Evolutionary conservation across 805 yeast species (phyloP).

Genomic region (Candida silvicultrix): DNA sequence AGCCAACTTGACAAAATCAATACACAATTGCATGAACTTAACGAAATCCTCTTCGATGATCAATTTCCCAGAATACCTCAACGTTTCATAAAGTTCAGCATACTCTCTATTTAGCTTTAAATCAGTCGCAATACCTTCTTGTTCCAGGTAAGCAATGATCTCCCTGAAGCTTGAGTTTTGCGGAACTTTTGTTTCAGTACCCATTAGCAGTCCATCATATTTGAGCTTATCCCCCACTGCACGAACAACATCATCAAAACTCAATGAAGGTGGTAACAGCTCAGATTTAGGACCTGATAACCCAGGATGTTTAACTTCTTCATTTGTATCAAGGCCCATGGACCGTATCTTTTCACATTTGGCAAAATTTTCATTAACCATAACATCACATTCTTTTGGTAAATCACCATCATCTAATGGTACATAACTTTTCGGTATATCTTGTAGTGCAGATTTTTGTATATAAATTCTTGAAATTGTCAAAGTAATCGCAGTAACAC

Average conservation of each 20-base stretch:
- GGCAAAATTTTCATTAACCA: slow-evolving; percentile 33
- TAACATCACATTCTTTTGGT: slow-evolving; percentile 37
- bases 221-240: slow-evolving; percentile 54
- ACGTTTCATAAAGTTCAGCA: slow-evolving; percentile 54
- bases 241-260: slow-evolving; percentile 50
- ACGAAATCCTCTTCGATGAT: slow-evolving; percentile 55
- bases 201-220: slow-evolving; percentile 36
- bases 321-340: slow-evolving; percentile 34
- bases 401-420: slow-evolving; percentile 60
- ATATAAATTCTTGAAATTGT: slow-evolving; percentile 55
- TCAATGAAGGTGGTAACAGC: slow-evolving; percentile 30
- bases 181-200: slow-evolving; percentile 29
- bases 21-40: slow-evolving; percentile 44
- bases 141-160: slow-evolving; percentile 29
- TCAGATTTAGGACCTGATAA: slow-evolving; percentile 36
- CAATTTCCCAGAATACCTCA: slow-evolving; percentile 59
- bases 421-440: slow-evolving; percentile 73
- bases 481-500: slow-evolving; percentile 41
- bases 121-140: slow-evolving; percentile 16
- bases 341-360: slow-evolving; percentile 35
- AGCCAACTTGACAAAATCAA: slow-evolving; percentile 25
- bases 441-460: slow-evolving; percentile 53
- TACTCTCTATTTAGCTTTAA: slow-evolving; percentile 24
- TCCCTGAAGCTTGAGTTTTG: slow-evolving; percentile 36
- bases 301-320: slow-evolving; percentile 44